Evolutionary conservation across 225 moss, liverwort and hornwort genomes (phyloP).

Genomic region (Polytrichum commune): DNA sequence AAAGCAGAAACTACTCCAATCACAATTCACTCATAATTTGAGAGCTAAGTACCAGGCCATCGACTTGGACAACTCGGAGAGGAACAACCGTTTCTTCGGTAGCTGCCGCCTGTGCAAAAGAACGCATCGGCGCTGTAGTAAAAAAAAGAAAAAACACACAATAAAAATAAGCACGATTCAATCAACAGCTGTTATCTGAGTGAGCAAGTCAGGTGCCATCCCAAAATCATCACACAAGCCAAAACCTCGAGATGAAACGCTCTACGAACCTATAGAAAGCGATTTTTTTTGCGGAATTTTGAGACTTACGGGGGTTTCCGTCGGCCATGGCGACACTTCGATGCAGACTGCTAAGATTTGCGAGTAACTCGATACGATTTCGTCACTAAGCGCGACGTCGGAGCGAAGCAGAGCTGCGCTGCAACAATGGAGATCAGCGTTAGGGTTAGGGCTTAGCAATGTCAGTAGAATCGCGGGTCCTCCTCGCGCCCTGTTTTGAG

Average conservation of each 20-base stretch:
- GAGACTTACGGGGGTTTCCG: neutral
- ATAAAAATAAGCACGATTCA: neutral
- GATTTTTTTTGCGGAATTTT: neutral
- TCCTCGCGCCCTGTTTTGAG: too few relatives aligned
- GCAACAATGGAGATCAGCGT: too few relatives aligned
- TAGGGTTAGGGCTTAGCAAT: too few relatives aligned
- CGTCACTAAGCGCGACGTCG: too few relatives aligned
- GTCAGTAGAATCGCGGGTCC: too few relatives aligned
- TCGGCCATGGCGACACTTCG: neutral
- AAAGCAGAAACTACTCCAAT: too few relatives aligned
- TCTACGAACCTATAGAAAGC: neutral
- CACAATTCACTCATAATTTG: too few relatives aligned
- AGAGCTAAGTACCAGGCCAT: conserved; percentile 69
- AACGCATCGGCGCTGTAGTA: conserved; percentile 69
- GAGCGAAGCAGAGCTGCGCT: too few relatives aligned
- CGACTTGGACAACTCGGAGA: conserved; percentile 82
- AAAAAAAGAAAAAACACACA: neutral
- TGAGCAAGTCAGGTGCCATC: neutral
- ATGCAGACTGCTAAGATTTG: neutral
- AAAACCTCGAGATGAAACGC: neutral
- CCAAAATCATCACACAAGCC: neutral
- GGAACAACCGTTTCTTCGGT: conserved; percentile 77
- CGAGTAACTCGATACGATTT: too few relatives aligned
- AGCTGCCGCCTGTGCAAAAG: conserved; percentile 94
- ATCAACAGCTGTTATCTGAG: neutral